Conservation (phyloP, 306 rosid species). For the Dalbergia cochinchinensis region DNA sequence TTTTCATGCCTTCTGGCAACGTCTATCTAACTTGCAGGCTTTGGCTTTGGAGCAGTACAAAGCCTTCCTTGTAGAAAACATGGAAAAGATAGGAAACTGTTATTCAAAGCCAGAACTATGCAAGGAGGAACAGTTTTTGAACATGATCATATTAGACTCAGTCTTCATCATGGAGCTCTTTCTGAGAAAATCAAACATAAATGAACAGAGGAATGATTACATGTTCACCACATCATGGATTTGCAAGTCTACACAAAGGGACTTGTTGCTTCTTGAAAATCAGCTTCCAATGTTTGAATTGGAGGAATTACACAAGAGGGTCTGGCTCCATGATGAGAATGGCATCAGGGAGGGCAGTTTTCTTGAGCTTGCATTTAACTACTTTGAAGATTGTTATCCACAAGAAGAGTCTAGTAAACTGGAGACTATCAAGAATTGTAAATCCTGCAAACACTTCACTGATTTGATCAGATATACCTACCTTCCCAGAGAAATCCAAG, state of each 20-base stretch:
- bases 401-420: conserved; percentile 22
- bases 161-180: conserved; percentile 50
- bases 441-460: conserved; percentile 41
- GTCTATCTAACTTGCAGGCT: conserved; percentile 24
- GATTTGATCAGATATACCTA: conserved; percentile 46
- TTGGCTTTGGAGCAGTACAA: conserved; percentile 31
- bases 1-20: conserved; percentile 40
- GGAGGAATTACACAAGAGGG: conserved; percentile 30
- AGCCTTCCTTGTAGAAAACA: conserved; percentile 28
- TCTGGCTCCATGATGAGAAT: not conserved
- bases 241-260: conserved; percentile 36
- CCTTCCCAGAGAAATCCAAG: conserved; percentile 26
- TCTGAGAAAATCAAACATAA: conserved; percentile 10
- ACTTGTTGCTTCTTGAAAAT: conserved; percentile 43
- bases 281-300: conserved; percentile 49
- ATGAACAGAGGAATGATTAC: conserved; percentile 22
- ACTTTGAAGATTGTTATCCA: conserved; percentile 45
- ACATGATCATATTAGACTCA: conserved; percentile 36
- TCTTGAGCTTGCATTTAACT: conserved; percentile 44
- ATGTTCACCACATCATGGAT: conserved; percentile 48
- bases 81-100: not conserved
- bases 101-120: conserved; percentile 31
- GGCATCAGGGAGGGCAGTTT: not conserved
- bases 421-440: conserved; percentile 3
- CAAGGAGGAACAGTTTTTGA: conserved; percentile 13